Base-by-base conservation (phyloP, 345 rosid species). In the Carallia brachiata region DNA sequence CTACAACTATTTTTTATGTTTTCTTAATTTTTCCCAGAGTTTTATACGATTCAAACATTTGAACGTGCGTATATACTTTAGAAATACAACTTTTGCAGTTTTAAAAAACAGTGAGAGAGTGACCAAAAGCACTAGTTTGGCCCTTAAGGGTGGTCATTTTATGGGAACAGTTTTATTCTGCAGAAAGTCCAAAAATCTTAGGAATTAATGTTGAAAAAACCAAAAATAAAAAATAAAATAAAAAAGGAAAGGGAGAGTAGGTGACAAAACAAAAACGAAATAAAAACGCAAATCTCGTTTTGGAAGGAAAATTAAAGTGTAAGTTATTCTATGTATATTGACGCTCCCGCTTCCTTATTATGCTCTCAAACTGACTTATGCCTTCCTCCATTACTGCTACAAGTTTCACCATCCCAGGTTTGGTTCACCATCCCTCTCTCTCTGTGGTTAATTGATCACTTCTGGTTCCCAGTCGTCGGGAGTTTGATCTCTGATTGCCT, bases 301-400 rank as follows among this genome's bases (percentile, higher is more conserved):
- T 28, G 62, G 30, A 67, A 63, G 77, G 79, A 86, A 75, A 81
- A 85, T 87, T 89, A 62, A 76, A 83, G 67, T 66, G 78, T 72
- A 90, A 77, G 92, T 73, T 64, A 81, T 55, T 32, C 27, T 15
- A 40, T 65, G 75, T 70, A 81, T 72, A 81, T 81, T 69, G 82
- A 52, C 60, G 13, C 71, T 36, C 31, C 31, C 28, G 27, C 31
- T 28, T 31, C 61, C 63, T 48, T 66, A 12, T 39, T 44, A 34
- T 69, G 52, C 81, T 82, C 63, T 63, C 76, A 40, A 39, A 56
- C 34, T 56, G 6, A 23, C 34, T 27, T 56, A 15, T 19, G 32
- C 60, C 60, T 23, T 56, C 27, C 60, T 56, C 60, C 60, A 27
- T 27, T 56, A 9, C 60, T 56, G 32, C 31, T 6, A 0, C 27